phyloP scores from a whole-genome alignment of 2,329 filamentous ascomycete genomes.

The Fusarium sp. region DNA sequence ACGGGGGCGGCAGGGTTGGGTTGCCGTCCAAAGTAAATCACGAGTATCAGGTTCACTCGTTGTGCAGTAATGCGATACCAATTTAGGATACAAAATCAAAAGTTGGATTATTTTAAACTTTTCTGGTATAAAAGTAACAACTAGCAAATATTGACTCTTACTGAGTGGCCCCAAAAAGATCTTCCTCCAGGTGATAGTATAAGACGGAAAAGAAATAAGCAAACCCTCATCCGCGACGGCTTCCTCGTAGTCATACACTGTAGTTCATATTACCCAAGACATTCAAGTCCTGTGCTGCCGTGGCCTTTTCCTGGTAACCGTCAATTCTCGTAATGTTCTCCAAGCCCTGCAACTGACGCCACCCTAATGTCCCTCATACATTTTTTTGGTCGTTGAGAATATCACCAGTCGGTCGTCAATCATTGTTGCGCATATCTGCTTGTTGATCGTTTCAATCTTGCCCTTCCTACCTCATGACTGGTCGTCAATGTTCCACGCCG shows the following conservation, averaged over 20 bases:
- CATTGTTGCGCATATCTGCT: conserved; percentile 31
- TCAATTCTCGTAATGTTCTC: conserved; percentile 33
- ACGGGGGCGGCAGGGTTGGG: conserved; percentile 20
- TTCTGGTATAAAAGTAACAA: conserved; percentile 2
- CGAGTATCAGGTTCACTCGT: conserved; percentile 21
- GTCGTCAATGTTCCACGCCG: conserved; percentile 26
- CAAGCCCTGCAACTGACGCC: conserved; percentile 39
- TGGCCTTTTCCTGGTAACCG: conserved; percentile 32
- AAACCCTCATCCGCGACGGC: conserved; percentile 17
- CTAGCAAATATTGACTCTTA: neutral
- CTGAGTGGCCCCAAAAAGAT: conserved; percentile 13
- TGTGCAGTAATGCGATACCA: conserved; percentile 30
- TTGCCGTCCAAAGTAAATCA: conserved; percentile 23
- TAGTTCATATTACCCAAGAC: conserved; percentile 47
- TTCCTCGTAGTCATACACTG: conserved; percentile 46
- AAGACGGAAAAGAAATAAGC: conserved; percentile 31
- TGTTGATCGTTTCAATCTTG: conserved; percentile 35
- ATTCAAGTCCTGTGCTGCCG: conserved; percentile 23
- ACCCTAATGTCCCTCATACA: conserved; percentile 34
- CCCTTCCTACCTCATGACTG: conserved; percentile 30
- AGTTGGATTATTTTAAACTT: conserved; percentile 29
- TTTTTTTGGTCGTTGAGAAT: conserved; percentile 37
- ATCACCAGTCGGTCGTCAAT: conserved; percentile 41
- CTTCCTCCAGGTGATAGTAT: conserved; percentile 21
- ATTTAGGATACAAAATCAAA: conserved; percentile 36